Percentiles rank a stretch among this genome's conserved stretches.
phyloP scores from a whole-genome alignment of 768 basidiomycete genomes.

The Daedalea quercina region DNA sequence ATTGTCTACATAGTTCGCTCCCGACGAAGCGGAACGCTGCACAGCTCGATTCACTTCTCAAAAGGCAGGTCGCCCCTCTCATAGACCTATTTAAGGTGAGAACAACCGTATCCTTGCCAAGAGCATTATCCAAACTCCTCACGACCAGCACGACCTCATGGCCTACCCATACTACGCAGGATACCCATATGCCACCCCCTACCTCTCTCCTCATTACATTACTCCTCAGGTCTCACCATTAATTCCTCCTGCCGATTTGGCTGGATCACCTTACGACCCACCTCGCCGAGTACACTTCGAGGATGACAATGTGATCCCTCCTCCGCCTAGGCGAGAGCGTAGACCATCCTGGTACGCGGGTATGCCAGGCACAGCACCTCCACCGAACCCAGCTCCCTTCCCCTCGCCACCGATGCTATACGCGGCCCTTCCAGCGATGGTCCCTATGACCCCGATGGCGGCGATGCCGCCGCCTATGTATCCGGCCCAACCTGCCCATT shows the following conservation, averaged over 20 bases:
- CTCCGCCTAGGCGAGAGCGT: conserved; percentile 6
- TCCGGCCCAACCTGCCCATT: not conserved
- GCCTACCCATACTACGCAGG: conserved; percentile 7
- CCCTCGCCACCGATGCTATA: conserved; percentile 20
- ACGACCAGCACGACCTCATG: conserved; percentile 5
- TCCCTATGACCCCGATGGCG: conserved; percentile 6
- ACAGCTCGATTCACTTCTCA: no score
- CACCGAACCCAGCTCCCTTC: conserved; percentile 18
- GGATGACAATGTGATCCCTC: conserved; percentile 3
- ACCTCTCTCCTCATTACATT: conserved; percentile 13
- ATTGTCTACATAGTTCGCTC: no score
- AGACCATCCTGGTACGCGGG: conserved; percentile 23
- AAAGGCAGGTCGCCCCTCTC: not conserved
- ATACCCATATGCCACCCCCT: conserved; percentile 15
- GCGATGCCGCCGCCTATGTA: not conserved
- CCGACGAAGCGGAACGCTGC: no score
- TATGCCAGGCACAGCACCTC: conserved; percentile 12
- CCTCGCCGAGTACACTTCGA: conserved; percentile 14
- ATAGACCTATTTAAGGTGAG: not conserved
- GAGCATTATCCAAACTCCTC: not conserved
- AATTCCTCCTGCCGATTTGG: conserved; percentile 11
- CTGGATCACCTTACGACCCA: conserved; percentile 5
- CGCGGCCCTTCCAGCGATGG: conserved; percentile 14
- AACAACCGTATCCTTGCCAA: not conserved
- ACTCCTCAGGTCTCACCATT: conserved; percentile 16